Conservation (phyloP, 352 stramenopile genomes). For the Phytophthora pistaciae region DNA sequence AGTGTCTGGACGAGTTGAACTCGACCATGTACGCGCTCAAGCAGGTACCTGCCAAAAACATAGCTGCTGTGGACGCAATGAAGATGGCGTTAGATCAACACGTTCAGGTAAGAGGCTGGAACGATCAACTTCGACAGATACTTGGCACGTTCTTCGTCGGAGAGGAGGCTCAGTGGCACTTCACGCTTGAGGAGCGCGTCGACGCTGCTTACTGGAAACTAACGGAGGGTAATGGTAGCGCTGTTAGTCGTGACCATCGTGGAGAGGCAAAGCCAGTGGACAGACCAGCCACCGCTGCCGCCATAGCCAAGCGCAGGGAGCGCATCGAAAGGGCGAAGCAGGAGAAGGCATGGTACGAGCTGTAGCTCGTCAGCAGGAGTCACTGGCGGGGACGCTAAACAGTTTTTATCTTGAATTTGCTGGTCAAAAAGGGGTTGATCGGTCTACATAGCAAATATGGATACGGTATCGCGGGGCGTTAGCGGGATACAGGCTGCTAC, state of each 20-base stretch:
- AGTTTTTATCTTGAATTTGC: neutral
- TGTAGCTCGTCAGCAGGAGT: conserved; percentile 9
- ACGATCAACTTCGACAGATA: conserved; percentile 25
- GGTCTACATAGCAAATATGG: conserved; percentile 25
- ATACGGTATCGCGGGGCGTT: neutral
- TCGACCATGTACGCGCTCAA: conserved; percentile 15
- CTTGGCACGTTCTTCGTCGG: conserved; percentile 35
- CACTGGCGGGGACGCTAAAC: neutral
- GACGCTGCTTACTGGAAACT: conserved; percentile 26
- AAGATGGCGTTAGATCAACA: conserved; percentile 19
- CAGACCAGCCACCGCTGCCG: conserved; percentile 25
- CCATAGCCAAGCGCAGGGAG: conserved; percentile 37
- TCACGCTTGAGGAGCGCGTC: conserved; percentile 20
- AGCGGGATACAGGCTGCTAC: conserved; percentile 18
- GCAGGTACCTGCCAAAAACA: neutral
- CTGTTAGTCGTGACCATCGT: neutral
- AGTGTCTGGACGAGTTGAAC: conserved; percentile 24
- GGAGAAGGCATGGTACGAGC: conserved; percentile 33
- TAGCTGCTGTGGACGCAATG: conserved; percentile 11
- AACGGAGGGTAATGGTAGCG: neutral
- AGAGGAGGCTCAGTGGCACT: conserved; percentile 27
- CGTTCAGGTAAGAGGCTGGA: conserved; percentile 22
- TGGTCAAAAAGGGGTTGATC: conserved; percentile 11
- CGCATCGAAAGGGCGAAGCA: conserved; percentile 39
- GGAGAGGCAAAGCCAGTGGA: conserved; percentile 5